Conservation (phyloP, 495 filamentous ascomycete genomes). For the Daldinia childiae region DNA sequence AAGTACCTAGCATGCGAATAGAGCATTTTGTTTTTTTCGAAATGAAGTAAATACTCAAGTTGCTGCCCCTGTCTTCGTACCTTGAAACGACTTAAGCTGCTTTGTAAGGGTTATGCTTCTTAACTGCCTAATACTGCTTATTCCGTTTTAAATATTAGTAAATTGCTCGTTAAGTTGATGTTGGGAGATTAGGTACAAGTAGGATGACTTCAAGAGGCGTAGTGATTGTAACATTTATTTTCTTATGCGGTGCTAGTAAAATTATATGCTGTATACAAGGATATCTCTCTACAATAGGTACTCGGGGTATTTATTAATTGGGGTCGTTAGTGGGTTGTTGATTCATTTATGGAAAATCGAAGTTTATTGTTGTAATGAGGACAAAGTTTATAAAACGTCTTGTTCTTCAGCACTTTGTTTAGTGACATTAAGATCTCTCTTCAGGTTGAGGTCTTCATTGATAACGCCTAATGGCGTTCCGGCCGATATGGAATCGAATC, state of each 20-base stretch:
- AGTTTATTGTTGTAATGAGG: not conserved
- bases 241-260: not conserved
- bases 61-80: not conserved
- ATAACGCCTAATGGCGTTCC: constrained; percentile 44
- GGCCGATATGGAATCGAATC: constrained; percentile 47
- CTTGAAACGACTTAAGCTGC: not conserved
- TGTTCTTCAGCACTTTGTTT: not conserved
- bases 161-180: not conserved
- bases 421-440: not conserved
- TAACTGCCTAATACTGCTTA: constrained; percentile 1
- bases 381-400: not conserved
- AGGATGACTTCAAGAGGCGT: not conserved
- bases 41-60: constrained; percentile 25
- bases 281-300: not conserved
- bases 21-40: constrained; percentile 34
- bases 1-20: constrained; percentile 45
- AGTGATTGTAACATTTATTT: not conserved
- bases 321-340: not conserved
- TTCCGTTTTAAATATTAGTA: not conserved
- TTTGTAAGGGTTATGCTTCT: not conserved
- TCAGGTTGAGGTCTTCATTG: not conserved
- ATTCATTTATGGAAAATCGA: not conserved
- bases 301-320: not conserved
- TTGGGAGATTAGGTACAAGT: too few relatives aligned
- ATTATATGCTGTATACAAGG: not conserved